Evolutionary conservation across 1,284 basidiomycete species (phyloP), one percentile per base, ranked within the genome.

Genomic region (Leccinum ponderosum): DNA sequence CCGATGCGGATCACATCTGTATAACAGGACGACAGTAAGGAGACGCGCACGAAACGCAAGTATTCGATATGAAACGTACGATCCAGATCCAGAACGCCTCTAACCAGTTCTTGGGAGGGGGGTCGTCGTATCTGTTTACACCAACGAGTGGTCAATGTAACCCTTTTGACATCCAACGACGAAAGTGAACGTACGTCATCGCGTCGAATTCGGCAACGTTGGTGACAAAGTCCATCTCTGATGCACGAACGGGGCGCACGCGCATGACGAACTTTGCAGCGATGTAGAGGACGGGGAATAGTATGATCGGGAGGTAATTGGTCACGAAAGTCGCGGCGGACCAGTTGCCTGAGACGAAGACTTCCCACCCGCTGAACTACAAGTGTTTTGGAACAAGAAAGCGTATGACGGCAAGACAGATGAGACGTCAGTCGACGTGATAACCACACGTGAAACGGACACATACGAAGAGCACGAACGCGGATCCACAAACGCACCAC

Each of bases 221-320:
- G 11, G 76, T 76, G 35, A 77, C 65, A 69, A 91, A 86, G 75
- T 90, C 87, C 79, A 90, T 86, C 39, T 87, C 78, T 15, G 70
- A 62, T 9, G 78, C 65, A 14, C 60, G 66, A n/a, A 81, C 66
- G 8, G 74, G 63, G 15, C 74, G 73, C 5, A 71, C 75, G 64
- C 77, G 76, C 70, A 75, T 78, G 67, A 67, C 63, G n/a, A 79
- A 55, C 67, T 78, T 81, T 60, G 79, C 79, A 15, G 64, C 77
- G 35, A 83, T 1, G 73, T 84, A 89, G 47, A 89, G 71, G 62
- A 87, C 59, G 29, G 84, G 82, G 79, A 89, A 89, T 61, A 87
- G 69, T 22, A 75, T 76, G 62, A 89, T 71, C n/a, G 88, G 85
- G 25, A 90, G 65, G 73, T 89, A 89, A 72, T 83, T 81, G 58